A percentile compares a stretch with the other conserved stretches of the same genome.
Evolutionary conservation across 352 stramenopile species (phyloP).

Genomic region (Aphanomyces stellatus): DNA sequence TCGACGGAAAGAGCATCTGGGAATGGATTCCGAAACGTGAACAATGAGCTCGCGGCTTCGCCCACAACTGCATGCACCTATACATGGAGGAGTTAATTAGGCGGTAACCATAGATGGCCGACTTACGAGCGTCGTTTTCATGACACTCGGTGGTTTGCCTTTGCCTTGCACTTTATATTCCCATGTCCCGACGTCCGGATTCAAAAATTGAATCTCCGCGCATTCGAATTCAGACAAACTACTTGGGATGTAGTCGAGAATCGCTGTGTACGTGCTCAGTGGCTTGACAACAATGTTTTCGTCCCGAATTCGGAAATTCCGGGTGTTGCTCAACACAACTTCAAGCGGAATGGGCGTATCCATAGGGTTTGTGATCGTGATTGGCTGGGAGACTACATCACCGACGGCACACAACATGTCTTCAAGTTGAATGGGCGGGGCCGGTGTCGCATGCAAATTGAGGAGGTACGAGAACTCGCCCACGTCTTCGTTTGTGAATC

Average conservation of each 20-base stretch:
- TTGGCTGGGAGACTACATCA: slow-evolving; percentile 53
- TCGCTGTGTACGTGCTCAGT: slow-evolving; percentile 28
- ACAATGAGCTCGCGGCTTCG: slow-evolving; percentile 75
- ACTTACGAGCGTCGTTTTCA: slow-evolving; percentile 60
- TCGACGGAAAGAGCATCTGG: slow-evolving; percentile 66
- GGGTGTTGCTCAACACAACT: slow-evolving; percentile 57
- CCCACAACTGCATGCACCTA: slow-evolving; percentile 54
- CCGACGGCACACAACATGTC: slow-evolving; percentile 83
- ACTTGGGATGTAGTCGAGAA: slow-evolving; percentile 87
- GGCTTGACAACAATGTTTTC: slow-evolving; percentile 19
- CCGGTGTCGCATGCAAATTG: slow-evolving; percentile 51
- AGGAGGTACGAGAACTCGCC: slow-evolving; percentile 93
- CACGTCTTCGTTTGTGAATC: slow-evolving; percentile 85
- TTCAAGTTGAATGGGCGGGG: slow-evolving; percentile 40
- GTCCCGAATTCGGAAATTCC: slow-evolving; percentile 85
- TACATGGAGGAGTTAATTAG: not conserved
- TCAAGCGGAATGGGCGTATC: slow-evolving; percentile 65
- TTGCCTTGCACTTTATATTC: slow-evolving; percentile 73
- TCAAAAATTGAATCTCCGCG: slow-evolving; percentile 59
- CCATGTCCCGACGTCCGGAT: slow-evolving; percentile 80
- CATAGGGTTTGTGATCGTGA: slow-evolving; percentile 87
- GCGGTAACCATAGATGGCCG: not conserved
- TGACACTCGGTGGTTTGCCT: slow-evolving; percentile 80
- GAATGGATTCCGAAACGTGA: slow-evolving; percentile 92
- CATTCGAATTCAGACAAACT: slow-evolving; percentile 76